Evolutionary conservation across 1,139 yeast species (phyloP).

Genomic region (Taiozyma sp.): DNA sequence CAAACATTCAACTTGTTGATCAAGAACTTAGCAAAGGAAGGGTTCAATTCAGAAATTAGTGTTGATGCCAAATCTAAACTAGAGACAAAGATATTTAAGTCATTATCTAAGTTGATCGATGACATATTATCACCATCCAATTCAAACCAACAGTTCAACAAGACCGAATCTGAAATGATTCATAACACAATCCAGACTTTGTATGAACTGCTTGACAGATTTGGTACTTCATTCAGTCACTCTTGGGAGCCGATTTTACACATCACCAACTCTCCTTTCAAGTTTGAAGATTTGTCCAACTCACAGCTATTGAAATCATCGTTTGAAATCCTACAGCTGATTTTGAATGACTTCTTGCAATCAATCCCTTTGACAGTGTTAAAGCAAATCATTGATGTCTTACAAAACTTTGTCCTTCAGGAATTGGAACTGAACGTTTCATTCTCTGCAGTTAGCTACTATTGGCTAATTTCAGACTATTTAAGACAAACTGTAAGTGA

Average conservation of each 20-base stretch:
- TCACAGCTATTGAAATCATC: constrained; percentile 53
- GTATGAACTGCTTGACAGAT: constrained; percentile 68
- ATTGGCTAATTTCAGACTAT: constrained; percentile 86
- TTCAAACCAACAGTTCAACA: constrained; percentile 23
- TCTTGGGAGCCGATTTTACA: constrained; percentile 74
- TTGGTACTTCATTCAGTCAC: constrained; percentile 53
- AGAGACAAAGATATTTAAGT: constrained; percentile 19
- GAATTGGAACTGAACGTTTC: constrained; percentile 74
- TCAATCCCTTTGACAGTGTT: constrained; percentile 62
- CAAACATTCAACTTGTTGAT: constrained; percentile 47
- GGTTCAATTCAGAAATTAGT: constrained; percentile 29
- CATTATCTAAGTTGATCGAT: constrained; percentile 16
- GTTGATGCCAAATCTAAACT: constrained; percentile 3
- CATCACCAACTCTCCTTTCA: constrained; percentile 67
- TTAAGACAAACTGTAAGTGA: constrained; percentile 32
- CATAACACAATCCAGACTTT: constrained; percentile 57
- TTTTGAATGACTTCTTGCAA: constrained; percentile 78
- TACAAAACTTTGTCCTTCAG: constrained; percentile 70
- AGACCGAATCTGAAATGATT: constrained; percentile 53
- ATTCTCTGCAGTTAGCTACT: constrained; percentile 85
- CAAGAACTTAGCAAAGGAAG: constrained; percentile 41
- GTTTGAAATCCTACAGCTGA: constrained; percentile 75
- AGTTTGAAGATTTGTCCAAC: constrained; percentile 29
- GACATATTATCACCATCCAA: constrained; percentile 16
- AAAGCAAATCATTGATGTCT: constrained; percentile 61